Base-by-base conservation (phyloP, 208 protist genomes). In the Herpetomonas muscarum region DNA sequence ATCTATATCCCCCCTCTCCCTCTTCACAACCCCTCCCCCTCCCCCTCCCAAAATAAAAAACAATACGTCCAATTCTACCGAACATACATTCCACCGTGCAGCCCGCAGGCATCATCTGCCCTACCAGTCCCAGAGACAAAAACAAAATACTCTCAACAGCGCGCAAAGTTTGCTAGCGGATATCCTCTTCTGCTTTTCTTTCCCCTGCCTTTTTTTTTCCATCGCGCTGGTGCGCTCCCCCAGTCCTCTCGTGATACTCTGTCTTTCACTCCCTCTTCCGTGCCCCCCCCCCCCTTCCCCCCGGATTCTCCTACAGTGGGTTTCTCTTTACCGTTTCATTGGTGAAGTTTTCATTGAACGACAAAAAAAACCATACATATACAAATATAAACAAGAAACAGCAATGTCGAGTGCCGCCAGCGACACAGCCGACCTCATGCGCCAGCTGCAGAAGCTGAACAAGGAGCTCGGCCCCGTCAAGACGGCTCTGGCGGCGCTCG, bases 391-490 rank as follows among this genome's bases (percentile, higher is more conserved):
- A n/a, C n/a, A n/a, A n/a, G n/a, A n/a, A n/a, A n/a, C n/a, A n/a
- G n/a, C n/a, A n/a, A 87, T 83, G 79, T 51, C 72, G 28, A 46
- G 50, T 26, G 73, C 64, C 24, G 47, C 67, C 0, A 65, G 82
- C 29, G 87, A 91, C 30, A 65, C 81, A 32, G 29, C 61, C 29
- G 87, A 94, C 17, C 64, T 75, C 15, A 52, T 90, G 32, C 82
- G 81, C 2, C 70, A 89, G 52, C 54, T 94, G 28, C 74, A 84
- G 56, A 90, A 94, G 47, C 67, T 94, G 4, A 70, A 67, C 28
- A 86, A 87, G 52, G 87, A 94, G 60, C 62, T 94, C 13, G 69
- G 80, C 28, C 87, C 87, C 1, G 83, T 94, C 4, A 87, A 86
- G 21, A 70, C 74, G 22, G 87, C 87, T 1, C 55, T 94, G 17